These are phyloP conservation scores for Thelonectria discophora DNA, from an alignment of 2,329 filamentous ascomycete species.

Conservation along the genomic window DNA sequence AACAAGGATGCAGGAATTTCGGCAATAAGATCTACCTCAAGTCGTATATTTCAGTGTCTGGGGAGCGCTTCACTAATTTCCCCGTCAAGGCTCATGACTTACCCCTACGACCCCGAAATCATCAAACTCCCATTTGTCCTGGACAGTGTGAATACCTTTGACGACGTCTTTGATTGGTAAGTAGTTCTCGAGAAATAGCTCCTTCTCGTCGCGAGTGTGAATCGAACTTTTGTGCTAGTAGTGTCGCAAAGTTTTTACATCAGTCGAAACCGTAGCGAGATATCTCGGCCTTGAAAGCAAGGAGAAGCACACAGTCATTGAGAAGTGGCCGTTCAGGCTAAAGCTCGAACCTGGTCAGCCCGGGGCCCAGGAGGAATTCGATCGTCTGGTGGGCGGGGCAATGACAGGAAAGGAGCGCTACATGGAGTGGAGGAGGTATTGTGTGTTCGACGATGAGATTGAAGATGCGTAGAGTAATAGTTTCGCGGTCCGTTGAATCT, in stretches of 20 bases:
- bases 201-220: no score
- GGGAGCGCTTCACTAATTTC: no score
- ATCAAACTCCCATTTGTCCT: not conserved
- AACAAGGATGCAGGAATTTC: not conserved
- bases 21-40: no score
- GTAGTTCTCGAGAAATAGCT: not conserved
- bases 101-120: not conserved
- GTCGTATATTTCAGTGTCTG: no score
- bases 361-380: constrained; percentile 10
- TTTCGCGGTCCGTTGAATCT: no score
- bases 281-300: no score
- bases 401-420: constrained; percentile 6
- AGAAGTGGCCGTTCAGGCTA: constrained; percentile 18
- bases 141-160: not conserved
- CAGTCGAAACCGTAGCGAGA: no score
- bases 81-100: not conserved
- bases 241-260: no score
- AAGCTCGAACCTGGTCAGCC: constrained; percentile 5
- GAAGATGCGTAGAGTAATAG: not conserved
- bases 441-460: not conserved
- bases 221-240: no score
- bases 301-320: constrained; percentile 19
- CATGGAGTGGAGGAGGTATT: constrained; percentile 21
- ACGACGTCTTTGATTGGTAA: not conserved
- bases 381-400: not conserved